Evolutionary conservation across 2,329 filamentous ascomycete species (phyloP).

Genomic region (Fusarium foetens): DNA sequence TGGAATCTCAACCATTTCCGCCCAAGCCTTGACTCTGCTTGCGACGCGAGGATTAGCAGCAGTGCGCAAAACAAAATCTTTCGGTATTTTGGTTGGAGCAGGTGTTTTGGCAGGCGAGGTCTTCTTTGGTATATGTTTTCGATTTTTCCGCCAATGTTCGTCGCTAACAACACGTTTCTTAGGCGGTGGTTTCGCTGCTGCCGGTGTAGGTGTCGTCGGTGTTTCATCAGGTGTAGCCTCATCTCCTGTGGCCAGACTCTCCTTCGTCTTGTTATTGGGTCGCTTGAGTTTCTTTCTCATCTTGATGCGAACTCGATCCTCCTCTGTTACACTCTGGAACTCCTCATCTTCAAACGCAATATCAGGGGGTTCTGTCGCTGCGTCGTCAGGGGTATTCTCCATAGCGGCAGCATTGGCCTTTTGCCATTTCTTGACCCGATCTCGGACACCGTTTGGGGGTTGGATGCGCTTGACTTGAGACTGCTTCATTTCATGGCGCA

Average conservation of each 20-base stretch:
- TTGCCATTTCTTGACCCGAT: constrained; percentile 88
- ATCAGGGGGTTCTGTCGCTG: constrained; percentile 68
- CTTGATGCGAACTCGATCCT: constrained; percentile 68
- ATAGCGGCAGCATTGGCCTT: constrained; percentile 77
- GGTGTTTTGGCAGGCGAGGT: constrained; percentile 50
- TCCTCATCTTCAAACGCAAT: constrained; percentile 69
- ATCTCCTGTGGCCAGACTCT: constrained; percentile 38
- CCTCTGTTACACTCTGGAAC: constrained; percentile 66
- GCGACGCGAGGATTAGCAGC: constrained; percentile 65
- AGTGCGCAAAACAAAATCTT: constrained; percentile 65
- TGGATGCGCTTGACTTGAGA: constrained; percentile 67
- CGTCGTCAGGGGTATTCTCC: constrained; percentile 61
- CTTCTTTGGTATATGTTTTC: constrained; percentile 59
- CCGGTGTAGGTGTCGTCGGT: constrained; percentile 30
- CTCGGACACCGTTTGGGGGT: constrained; percentile 74
- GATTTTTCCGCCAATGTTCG: constrained; percentile 82
- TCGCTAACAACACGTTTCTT: constrained; percentile 95
- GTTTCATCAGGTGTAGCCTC: constrained; percentile 34
- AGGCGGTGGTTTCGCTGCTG: constrained; percentile 66
- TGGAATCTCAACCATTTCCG: constrained; percentile 62
- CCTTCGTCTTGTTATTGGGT: constrained; percentile 46
- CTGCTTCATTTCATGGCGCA: constrained; percentile 65
- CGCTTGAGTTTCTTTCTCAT: constrained; percentile 58
- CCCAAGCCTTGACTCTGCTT: constrained; percentile 72
- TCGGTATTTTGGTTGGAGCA: constrained; percentile 58